Evolutionary conservation across 305 asterid species (phyloP).

Genomic region (Rubia peregrina): DNA sequence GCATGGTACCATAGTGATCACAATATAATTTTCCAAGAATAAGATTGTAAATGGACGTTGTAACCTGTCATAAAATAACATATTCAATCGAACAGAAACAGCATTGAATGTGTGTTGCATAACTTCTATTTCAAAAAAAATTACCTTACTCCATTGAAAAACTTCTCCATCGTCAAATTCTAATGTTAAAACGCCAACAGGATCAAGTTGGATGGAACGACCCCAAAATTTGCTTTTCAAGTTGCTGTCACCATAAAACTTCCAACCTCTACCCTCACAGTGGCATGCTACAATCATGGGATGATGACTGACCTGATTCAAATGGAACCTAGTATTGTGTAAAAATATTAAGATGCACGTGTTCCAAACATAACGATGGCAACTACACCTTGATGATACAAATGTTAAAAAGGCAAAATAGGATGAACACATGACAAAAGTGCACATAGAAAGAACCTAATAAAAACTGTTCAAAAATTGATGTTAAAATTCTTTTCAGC

Average conservation of each 20-base stretch:
- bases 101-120: constrained; percentile 3
- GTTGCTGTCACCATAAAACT: constrained; percentile 86
- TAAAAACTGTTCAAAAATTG: background rate
- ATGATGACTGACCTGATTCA: constrained; percentile 92
- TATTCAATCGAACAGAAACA: constrained; percentile 18
- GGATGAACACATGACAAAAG: background rate
- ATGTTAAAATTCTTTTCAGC: background rate
- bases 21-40: constrained; percentile 88
- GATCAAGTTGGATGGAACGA: constrained; percentile 92
- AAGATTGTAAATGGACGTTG: constrained; percentile 94
- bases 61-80: constrained; percentile 47
- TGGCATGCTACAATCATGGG: constrained; percentile 98
- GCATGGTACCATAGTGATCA: constrained; percentile 95
- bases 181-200: constrained; percentile 72
- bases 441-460: background rate
- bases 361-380: background rate
- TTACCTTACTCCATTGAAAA: constrained; percentile 91
- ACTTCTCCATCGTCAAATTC: constrained; percentile 96
- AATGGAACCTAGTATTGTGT: constrained; percentile 15
- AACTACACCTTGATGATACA: background rate
- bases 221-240: constrained; percentile 97
- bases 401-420: background rate
- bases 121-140: constrained; percentile 2
- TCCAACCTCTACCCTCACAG: constrained; percentile 96
- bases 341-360: constrained; percentile 6